Evolutionary conservation across 2,329 filamentous ascomycete species (phyloP), one percentile per base, ranked within the genome.

Genomic region (Tolypocladium tropicale): DNA sequence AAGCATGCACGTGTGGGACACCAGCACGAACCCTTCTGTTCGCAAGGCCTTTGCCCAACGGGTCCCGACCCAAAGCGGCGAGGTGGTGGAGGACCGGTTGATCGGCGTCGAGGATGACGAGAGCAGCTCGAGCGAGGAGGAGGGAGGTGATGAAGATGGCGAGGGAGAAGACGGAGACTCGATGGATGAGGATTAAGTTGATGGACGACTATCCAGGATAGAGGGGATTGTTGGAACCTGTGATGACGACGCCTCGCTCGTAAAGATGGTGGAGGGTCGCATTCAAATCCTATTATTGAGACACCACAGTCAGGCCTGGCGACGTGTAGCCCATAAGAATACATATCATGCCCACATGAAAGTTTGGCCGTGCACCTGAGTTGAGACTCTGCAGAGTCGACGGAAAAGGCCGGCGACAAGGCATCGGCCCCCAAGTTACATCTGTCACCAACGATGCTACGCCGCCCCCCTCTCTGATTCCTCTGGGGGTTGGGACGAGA

Each of bases 1-100:
- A 50, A 83, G 83, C 37, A 85, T 97, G 67, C 89, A 95, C 70
- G 85, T 99, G 54, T 99, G 94, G 94, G 93, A 97, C 72, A 96
- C 94, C 25, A 83, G 90, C 70, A 99, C 94, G 56, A 99, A 99
- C 70, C 83, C 83, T 16, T 87, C 88, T 30, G 90, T 99, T 34
- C 83, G 94, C 57, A 82, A 87, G 60, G 86, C 88, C 1, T 99
- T 99, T 74, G 90, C 88, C 2, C 37, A 83, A 76, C 65, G 85
- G 83, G 65, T 76, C 11, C 72, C 73, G 57, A 79, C 93, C 56
- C 79, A 65, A 61, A 68, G 78, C 59, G 73, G 78, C 7, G 82
- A 82, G 52, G 83, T 78, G 18, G 83, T 85, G 28, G 80, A 83
- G 69, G 93, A 99, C 72, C 82, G 89, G 56, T 76, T 94, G 52